Conservation (phyloP, 2,329 filamentous ascomycete genomes). For the Fusarium abutilonis region DNA sequence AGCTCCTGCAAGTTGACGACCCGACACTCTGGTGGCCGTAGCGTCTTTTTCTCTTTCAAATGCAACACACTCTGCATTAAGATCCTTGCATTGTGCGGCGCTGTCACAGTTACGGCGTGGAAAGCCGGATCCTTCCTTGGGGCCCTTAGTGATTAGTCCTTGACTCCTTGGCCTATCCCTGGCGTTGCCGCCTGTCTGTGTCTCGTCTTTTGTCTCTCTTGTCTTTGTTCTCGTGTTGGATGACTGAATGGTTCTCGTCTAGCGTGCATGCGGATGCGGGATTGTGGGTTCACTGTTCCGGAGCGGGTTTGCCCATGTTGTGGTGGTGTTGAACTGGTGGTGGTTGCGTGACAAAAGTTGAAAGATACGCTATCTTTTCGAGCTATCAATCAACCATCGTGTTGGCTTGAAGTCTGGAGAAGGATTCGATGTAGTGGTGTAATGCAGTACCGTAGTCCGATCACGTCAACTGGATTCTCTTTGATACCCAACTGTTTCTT, state of each 20-base stretch:
- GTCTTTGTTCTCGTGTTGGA: constrained; percentile 2
- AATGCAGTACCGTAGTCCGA: constrained; percentile 13
- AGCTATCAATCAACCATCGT: constrained; percentile 20
- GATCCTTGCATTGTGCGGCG: constrained; percentile 39
- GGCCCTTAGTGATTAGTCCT: constrained; percentile 9
- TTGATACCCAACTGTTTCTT: constrained; percentile 31
- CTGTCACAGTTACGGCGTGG: constrained; percentile 28
- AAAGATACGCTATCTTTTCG: constrained; percentile 33
- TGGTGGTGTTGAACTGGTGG: constrained; percentile 23
- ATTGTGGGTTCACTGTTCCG: constrained; percentile 16
- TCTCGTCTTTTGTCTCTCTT: constrained; percentile 8
- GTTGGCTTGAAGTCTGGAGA: constrained; percentile 21
- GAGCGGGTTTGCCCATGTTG: constrained; percentile 24
- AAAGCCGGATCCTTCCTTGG: constrained; percentile 29
- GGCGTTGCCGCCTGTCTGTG: constrained; percentile 8
- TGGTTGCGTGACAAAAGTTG: constrained; percentile 36
- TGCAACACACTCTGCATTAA: constrained; percentile 42
- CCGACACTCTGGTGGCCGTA: constrained; percentile 45
- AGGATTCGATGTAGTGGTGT: constrained; percentile 28
- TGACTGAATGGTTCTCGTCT: constrained; percentile 22
- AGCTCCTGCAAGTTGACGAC: constrained; percentile 39
- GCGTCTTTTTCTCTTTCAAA: constrained; percentile 41
- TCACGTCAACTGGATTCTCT: constrained; percentile 14
- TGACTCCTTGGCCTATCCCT: constrained; percentile 20
- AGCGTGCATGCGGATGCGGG: constrained; percentile 24